These are phyloP conservation scores for Clonostachys rhizophaga DNA, from an alignment of 2,329 filamentous ascomycete species.

Conservation along the genomic window DNA sequence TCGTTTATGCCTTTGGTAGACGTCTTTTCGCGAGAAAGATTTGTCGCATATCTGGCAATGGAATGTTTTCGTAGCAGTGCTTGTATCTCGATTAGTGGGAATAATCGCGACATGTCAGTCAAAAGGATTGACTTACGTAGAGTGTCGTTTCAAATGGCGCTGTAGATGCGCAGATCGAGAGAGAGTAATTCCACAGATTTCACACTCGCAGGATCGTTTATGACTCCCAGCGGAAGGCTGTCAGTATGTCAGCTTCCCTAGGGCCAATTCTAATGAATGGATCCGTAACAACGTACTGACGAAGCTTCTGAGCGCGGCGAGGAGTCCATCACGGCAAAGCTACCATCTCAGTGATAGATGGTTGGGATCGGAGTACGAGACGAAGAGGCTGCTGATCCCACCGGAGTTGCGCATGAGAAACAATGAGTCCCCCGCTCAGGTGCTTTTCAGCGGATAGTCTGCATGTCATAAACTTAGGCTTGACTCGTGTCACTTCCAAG, in stretches of 20 bases:
- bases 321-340: not conserved
- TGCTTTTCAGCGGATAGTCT: no score
- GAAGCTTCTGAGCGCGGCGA: not conserved
- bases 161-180: not conserved
- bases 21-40: constrained; percentile 12
- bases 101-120: not conserved
- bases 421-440: no score
- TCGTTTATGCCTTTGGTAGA: constrained; percentile 18
- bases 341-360: no score
- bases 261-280: not conserved
- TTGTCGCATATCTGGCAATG: not conserved
- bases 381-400: no score
- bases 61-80: not conserved
- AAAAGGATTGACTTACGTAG: not conserved
- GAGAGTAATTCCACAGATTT: not conserved
- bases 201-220: not conserved
- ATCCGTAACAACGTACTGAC: not conserved
- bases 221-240: not conserved
- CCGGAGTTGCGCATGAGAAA: no score
- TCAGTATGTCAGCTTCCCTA: not conserved
- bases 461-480: no score
- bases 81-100: not conserved
- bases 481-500: no score
- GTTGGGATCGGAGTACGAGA: no score
- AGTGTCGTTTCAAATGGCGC: not conserved